Conservation (phyloP, 768 basidiomycete genomes). For the Neoboletus magnificus region DNA sequence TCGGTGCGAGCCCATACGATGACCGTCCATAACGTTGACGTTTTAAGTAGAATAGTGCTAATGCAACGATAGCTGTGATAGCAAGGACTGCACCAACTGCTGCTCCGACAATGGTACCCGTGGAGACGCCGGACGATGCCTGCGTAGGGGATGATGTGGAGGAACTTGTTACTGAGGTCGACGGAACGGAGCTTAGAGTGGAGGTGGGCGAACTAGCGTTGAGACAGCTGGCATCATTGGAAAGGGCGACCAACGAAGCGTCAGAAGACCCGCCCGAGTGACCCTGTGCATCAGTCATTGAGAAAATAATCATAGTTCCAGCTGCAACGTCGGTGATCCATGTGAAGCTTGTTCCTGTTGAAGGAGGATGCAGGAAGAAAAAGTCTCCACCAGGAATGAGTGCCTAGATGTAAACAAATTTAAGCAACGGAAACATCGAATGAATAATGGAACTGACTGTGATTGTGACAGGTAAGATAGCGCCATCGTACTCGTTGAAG, state of each 20-base stretch:
- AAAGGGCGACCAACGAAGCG: slow-evolving; percentile 43
- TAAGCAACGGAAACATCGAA: background rate
- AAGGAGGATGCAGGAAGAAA: slow-evolving; percentile 43
- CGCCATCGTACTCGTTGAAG: slow-evolving; percentile 44
- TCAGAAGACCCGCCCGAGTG: slow-evolving; percentile 60
- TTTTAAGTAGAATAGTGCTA: slow-evolving; percentile 50
- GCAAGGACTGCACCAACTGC: slow-evolving; percentile 54
- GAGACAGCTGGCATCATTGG: slow-evolving; percentile 51
- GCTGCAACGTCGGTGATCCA: slow-evolving; percentile 59
- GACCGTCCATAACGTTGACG: slow-evolving; percentile 21
- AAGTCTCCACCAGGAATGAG: slow-evolving; percentile 61
- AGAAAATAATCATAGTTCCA: slow-evolving; percentile 57
- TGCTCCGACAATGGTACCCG: slow-evolving; percentile 45
- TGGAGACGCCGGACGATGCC: slow-evolving; percentile 31
- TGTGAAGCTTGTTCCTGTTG: slow-evolving; percentile 35
- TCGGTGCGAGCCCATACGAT: slow-evolving; percentile 29
- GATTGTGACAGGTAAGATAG: slow-evolving; percentile 53
- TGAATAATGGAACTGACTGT: slow-evolving; percentile 35
- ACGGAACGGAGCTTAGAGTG: slow-evolving; percentile 31
- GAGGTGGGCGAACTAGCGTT: slow-evolving; percentile 51
- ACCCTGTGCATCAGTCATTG: slow-evolving; percentile 50
- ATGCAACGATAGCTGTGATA: slow-evolving; percentile 47
- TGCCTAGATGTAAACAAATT: slow-evolving; percentile 36
- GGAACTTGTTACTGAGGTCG: slow-evolving; percentile 16
- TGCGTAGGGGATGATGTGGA: slow-evolving; percentile 20